These are phyloP conservation scores for Colletotrichum sp. DNA, from an alignment of 2,329 filamentous ascomycete species.

Conservation along the genomic window DNA sequence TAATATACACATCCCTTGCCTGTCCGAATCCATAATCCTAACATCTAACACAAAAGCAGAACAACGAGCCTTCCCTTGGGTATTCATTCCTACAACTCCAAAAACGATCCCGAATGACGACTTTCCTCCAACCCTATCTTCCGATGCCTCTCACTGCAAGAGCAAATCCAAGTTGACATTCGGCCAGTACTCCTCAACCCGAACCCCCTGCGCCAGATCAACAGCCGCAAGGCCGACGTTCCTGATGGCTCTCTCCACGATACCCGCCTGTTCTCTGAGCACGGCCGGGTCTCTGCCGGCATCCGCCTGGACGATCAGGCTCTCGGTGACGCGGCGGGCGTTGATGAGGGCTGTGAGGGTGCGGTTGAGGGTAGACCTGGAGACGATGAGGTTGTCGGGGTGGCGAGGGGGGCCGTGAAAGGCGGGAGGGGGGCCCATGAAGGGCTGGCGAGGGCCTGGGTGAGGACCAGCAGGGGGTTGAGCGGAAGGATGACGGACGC, in stretches of 20 bases:
- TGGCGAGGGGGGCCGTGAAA: background rate
- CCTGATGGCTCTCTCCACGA: background rate
- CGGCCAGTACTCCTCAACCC: background rate
- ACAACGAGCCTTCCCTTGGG: background rate
- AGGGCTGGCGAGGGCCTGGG: rapidly evolving
- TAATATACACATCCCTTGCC: background rate
- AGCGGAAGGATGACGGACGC: background rate
- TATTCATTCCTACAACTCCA: background rate
- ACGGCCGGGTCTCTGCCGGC: background rate
- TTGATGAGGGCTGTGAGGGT: background rate
- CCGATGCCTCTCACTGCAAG: no score
- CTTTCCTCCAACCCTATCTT: no score
- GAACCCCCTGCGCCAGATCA: background rate
- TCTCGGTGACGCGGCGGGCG: rapidly evolving
- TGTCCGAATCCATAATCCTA: background rate
- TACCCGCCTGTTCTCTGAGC: background rate
- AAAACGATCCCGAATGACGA: background rate
- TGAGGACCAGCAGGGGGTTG: background rate
- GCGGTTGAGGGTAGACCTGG: background rate
- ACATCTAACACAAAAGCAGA: rapidly evolving
- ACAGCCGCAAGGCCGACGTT: background rate
- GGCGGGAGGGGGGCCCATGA: background rate
- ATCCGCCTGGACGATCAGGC: rapidly evolving
- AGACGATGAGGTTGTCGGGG: background rate
- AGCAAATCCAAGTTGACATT: background rate